Conservation (phyloP, 257 asterid genomes). For the Solanum neorickii region DNA sequence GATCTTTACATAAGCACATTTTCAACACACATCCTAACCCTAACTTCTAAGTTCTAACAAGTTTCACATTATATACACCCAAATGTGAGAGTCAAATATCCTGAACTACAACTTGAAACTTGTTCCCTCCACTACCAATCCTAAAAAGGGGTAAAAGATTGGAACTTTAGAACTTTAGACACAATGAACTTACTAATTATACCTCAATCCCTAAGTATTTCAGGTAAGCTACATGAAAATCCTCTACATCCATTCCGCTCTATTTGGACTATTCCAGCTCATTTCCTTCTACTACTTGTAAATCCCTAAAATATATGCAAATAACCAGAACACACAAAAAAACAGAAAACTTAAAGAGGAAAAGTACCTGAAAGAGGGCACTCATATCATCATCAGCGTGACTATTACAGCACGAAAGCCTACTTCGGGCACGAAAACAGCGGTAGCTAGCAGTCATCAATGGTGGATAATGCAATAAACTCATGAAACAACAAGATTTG, state of each 20-base stretch:
- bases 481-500: background rate
- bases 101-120: background rate
- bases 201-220: background rate
- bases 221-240: background rate
- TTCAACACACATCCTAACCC: background rate
- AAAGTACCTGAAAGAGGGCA: background rate
- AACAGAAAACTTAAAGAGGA: background rate
- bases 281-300: background rate
- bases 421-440: background rate
- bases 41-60: background rate
- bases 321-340: background rate
- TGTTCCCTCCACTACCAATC: background rate
- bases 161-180: background rate
- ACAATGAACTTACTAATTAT: background rate
- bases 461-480: background rate
- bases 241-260: background rate
- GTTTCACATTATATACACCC: background rate
- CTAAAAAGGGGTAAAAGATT: background rate
- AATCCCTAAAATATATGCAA: background rate
- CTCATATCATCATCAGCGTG: background rate
- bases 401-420: background rate
- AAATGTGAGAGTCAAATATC: background rate
- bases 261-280: background rate
- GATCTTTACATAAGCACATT: background rate
- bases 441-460: background rate